Conservation (phyloP, 2,329 filamentous ascomycete species). For the Colletotrichum nymphaeae region DNA sequence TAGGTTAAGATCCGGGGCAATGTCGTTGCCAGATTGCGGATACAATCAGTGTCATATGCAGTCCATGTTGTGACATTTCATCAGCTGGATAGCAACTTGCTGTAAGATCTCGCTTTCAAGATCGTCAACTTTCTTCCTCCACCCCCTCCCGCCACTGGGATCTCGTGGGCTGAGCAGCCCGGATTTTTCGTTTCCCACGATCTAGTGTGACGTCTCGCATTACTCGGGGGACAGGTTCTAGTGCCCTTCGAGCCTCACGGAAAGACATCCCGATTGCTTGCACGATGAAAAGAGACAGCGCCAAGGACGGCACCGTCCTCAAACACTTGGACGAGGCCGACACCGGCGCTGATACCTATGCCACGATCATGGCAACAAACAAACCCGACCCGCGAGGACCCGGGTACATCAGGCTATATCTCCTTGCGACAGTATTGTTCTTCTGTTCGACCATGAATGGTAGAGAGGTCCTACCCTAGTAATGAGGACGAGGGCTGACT, state of each 20-base stretch:
- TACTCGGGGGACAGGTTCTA: too few species aligned
- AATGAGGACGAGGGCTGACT: too few species aligned
- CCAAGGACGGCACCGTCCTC: neutral
- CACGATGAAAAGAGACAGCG: neutral
- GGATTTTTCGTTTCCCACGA: neutral
- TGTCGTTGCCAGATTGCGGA: neutral
- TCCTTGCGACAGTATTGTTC: slow-evolving; percentile 43
- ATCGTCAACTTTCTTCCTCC: neutral
- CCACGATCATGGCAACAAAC: slow-evolving; percentile 45
- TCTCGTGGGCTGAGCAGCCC: neutral
- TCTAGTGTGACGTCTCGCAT: neutral
- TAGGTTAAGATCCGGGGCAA: slow-evolving; percentile 16
- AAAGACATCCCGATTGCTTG: neutral
- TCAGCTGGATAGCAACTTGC: neutral
- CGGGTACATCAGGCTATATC: slow-evolving; percentile 45
- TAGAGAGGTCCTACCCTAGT: slow-evolving; percentile 16
- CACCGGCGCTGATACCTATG: slow-evolving; percentile 44
- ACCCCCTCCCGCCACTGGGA: neutral
- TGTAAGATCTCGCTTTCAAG: neutral
- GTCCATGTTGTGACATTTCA: neutral
- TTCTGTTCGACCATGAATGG: slow-evolving; percentile 55
- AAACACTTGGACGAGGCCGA: slow-evolving; percentile 28
- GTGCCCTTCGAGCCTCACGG: neutral
- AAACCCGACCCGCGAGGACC: slow-evolving; percentile 44
- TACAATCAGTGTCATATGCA: neutral